Conservation (phyloP, 345 rosid species). For the Murraya paniculata region DNA sequence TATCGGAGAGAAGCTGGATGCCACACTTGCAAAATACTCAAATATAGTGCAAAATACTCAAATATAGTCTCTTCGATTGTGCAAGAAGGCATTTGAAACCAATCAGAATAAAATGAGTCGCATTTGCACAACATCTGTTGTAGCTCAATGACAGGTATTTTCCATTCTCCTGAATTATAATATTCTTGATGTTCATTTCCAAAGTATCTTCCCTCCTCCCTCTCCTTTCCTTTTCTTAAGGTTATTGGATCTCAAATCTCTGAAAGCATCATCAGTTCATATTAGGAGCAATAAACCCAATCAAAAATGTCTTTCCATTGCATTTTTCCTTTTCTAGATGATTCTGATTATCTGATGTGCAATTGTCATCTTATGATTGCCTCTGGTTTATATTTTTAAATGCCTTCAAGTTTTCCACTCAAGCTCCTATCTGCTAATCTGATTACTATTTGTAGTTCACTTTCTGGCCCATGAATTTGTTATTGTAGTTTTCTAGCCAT, state of each 20-base stretch:
- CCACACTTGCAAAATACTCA: slow-evolving; percentile 50
- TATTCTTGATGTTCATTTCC: background rate
- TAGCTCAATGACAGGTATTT: slow-evolving; percentile 21
- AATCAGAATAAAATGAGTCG: background rate
- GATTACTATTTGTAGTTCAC: background rate
- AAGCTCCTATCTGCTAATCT: background rate
- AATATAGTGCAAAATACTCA: slow-evolving; percentile 36
- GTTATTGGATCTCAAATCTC: background rate
- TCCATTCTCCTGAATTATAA: background rate
- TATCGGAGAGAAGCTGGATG: slow-evolving; percentile 81
- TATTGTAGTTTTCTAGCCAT: background rate
- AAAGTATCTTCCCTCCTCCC: background rate
- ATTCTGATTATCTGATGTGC: background rate
- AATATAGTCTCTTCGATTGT: slow-evolving; percentile 21
- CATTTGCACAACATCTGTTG: background rate
- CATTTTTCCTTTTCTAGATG: too few species aligned
- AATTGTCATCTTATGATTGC: background rate
- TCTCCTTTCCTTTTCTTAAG: background rate
- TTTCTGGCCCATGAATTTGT: background rate
- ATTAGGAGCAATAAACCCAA: background rate
- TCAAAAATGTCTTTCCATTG: too few species aligned
- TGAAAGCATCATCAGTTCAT: background rate
- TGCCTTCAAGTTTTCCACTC: background rate
- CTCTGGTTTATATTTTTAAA: background rate
- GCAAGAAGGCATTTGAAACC: slow-evolving; percentile 31